A percentile compares a stretch with the other conserved stretches of the same genome.
Evolutionary conservation across 1,284 basidiomycete species (phyloP).

Genomic region (Fistulinella cinereoalba): DNA sequence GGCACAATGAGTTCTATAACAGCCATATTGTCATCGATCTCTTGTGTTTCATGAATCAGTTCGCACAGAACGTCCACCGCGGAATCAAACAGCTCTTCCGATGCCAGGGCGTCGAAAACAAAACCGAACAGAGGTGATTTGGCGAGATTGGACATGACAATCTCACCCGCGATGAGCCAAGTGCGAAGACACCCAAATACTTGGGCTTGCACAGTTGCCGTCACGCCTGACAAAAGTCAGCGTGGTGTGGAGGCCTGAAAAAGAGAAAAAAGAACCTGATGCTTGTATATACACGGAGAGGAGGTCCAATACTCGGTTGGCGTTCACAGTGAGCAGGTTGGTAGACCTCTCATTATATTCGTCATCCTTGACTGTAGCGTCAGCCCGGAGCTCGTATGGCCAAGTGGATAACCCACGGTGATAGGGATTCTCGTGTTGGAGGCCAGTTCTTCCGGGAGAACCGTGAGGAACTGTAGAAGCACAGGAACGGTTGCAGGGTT

Average conservation of each 20-base stretch:
- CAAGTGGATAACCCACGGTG: conserved; percentile 57
- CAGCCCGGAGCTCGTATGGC: conserved; percentile 1
- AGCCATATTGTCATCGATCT: conserved; percentile 91
- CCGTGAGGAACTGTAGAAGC: conserved; percentile 86
- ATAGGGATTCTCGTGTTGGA: conserved; percentile 88
- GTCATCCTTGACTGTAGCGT: conserved; percentile 56
- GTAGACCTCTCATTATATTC: conserved; percentile 70
- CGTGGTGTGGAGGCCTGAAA: neutral
- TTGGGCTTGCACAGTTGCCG: conserved; percentile 75
- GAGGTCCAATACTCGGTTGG: conserved; percentile 72
- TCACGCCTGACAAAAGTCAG: conserved; percentile 62
- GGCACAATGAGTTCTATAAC: conserved; percentile 89
- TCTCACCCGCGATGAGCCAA: conserved; percentile 90
- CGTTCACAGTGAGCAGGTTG: conserved; percentile 70
- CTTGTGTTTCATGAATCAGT: conserved; percentile 97
- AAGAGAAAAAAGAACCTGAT: conserved; percentile 53
- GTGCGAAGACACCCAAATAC: conserved; percentile 85
- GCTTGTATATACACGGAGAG: conserved; percentile 91
- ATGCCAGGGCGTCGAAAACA: conserved; percentile 81
- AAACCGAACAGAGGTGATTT: conserved; percentile 82
- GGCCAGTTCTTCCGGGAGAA: conserved; percentile 89
- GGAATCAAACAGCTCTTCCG: conserved; percentile 87
- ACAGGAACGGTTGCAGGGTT: conserved; percentile 82
- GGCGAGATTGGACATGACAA: conserved; percentile 63
- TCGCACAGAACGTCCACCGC: conserved; percentile 94